These are phyloP conservation scores for Cyclaneusma minus DNA, from an alignment of 2,329 filamentous ascomycete species.

Conservation along the genomic window DNA sequence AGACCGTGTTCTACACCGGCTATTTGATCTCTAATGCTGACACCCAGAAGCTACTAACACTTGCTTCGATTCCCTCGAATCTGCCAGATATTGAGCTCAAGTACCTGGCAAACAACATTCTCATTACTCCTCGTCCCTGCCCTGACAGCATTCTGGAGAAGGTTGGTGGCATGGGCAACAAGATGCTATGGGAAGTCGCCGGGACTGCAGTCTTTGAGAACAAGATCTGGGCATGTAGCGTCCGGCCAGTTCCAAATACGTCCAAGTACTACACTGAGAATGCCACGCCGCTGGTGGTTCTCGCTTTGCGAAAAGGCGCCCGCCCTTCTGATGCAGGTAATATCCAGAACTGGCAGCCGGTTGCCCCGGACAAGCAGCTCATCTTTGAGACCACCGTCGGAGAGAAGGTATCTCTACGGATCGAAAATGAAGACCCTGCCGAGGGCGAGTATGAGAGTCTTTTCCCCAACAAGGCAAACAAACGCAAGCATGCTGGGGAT, in stretches of 20 bases:
- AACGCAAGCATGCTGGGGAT: constrained; percentile 45
- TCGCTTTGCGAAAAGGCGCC: constrained; percentile 62
- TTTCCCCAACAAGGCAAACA: constrained; percentile 42
- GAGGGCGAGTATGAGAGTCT: constrained; percentile 50
- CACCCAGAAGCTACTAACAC: constrained; percentile 52
- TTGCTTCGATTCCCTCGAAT: constrained; percentile 49
- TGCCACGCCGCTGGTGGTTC: constrained; percentile 60
- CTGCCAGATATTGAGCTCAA: constrained; percentile 58
- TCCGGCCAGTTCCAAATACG: constrained; percentile 54
- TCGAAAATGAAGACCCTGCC: constrained; percentile 53
- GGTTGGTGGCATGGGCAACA: constrained; percentile 74
- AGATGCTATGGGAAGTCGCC: constrained; percentile 70
- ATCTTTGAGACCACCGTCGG: constrained; percentile 72
- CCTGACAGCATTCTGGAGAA: constrained; percentile 60
- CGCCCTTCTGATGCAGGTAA: constrained; percentile 65
- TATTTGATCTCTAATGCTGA: constrained; percentile 68
- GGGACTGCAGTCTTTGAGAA: constrained; percentile 62
- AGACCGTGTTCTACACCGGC: constrained; percentile 80
- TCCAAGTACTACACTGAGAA: constrained; percentile 68
- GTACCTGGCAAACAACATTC: constrained; percentile 74
- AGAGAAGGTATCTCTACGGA: constrained; percentile 70
- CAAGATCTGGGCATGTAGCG: constrained; percentile 72
- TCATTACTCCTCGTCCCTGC: constrained; percentile 71
- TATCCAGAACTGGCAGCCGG: constrained; percentile 72
- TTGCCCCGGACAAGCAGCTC: constrained; percentile 54